Evolutionary conservation across 2,329 filamentous ascomycete genomes (phyloP).

Genomic region (Rutstroemia sydowiana): DNA sequence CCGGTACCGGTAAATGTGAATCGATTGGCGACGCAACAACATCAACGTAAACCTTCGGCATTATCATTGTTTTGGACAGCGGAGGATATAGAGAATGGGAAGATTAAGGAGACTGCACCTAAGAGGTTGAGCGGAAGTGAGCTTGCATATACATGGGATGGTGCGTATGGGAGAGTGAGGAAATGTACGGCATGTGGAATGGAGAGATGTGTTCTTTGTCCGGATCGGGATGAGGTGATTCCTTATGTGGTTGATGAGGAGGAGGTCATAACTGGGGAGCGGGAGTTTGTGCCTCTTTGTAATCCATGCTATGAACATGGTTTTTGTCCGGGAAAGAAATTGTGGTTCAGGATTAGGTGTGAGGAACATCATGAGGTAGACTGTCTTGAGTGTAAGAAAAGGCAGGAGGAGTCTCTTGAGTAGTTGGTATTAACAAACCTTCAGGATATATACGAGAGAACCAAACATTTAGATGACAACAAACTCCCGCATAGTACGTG

Average conservation of each 20-base stretch:
- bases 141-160: conserved; percentile 6
- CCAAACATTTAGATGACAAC: too few species aligned
- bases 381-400: background rate
- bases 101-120: background rate
- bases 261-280: background rate
- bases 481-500: too few species aligned
- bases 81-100: background rate
- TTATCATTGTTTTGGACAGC: conserved; percentile 2
- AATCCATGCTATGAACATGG: conserved; percentile 4
- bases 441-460: background rate
- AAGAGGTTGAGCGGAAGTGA: background rate
- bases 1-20: background rate
- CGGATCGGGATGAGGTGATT: too few species aligned
- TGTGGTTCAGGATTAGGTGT: conserved; percentile 3
- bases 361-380: background rate
- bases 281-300: background rate
- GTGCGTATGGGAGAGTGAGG: conserved; percentile 6
- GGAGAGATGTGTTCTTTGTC: background rate
- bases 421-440: background rate
- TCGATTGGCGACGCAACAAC: background rate
- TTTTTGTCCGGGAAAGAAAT: conserved; percentile 1
- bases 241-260: background rate
- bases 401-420: background rate
- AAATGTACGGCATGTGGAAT: conserved; percentile 1
- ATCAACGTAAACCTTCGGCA: background rate